Evolutionary conservation across 305 asterid species (phyloP), one percentile per base, ranked within the genome.

Genomic region (Solanum hybrid): DNA sequence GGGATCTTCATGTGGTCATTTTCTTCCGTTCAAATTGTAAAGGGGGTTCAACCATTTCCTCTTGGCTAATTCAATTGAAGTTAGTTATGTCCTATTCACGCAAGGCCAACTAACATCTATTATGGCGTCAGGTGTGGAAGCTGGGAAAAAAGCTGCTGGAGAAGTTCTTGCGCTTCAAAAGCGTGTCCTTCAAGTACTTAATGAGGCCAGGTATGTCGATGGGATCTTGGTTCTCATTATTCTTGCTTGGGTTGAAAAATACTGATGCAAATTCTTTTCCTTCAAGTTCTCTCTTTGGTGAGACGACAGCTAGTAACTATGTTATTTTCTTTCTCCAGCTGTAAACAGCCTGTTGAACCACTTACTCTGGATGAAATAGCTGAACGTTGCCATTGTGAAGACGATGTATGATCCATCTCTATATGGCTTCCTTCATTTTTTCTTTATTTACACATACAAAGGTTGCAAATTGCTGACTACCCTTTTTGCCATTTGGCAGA

Each of bases 121-220:
- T 89, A 87, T 92, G 85, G 34, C 12, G 18, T 51, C 94, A 98
- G 99, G 99, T 80, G 99, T 98, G 91, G 99, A 98, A 94, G 99
- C 99, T 87, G 99, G 99, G 42, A 98, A 98, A 93, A 97, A 95
- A 89, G 99, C 99, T 20, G 99, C 99, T 7, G 99, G 98, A 91
- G 99, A 98, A 94, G 94, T 98, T 92, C 92, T 98, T 92, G 99
- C 99, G 82, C 99, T 98, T 86, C 99, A 98, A 93, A 98, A 98
- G 92, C 99, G 99, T n/a, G 98, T 98, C 89, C 99, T 98, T 89
- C 89, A 94, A 3, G 99, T 98, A 89, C 97, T 98, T 88, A 98
- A 97, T 87, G 95, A 97, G 89, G 99, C 99, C 89, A 98, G 99
- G 99, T 98, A 92, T 74, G 87, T 61, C 16, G 24, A 77, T 61